Conservation (phyloP, 441 rosid species). For the Erodium chrysanthum region DNA sequence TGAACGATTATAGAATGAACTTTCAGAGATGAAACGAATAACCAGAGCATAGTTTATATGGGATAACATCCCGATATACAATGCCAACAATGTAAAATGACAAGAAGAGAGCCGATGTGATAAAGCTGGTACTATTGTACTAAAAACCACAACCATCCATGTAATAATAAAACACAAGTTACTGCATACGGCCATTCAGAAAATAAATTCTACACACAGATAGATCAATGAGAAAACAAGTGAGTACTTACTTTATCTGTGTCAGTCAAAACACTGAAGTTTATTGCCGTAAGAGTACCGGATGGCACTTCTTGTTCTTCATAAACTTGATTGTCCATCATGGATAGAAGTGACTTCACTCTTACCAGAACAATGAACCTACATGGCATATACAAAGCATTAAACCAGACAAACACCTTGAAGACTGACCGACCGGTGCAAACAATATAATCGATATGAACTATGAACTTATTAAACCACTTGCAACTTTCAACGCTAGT, state of each 20-base stretch:
- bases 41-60: neutral
- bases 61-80: neutral
- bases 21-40: neutral
- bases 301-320: conserved; percentile 42
- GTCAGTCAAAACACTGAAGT: conserved; percentile 45
- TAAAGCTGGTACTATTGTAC: neutral
- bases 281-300: conserved; percentile 38
- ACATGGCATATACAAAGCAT: conserved; percentile 14
- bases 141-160: neutral
- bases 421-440: neutral
- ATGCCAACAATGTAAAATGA: neutral
- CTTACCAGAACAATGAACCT: conserved; percentile 24
- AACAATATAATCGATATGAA: neutral
- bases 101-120: neutral
- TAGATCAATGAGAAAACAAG: neutral
- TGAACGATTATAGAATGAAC: neutral
- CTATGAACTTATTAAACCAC: neutral
- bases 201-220: neutral
- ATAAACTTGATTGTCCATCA: conserved; percentile 35
- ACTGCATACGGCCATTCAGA: neutral
- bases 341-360: conserved; percentile 12
- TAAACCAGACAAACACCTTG: conserved; percentile 7
- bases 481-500: neutral
- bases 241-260: conserved; percentile 42
- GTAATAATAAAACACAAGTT: neutral